Evolutionary conservation across 345 rosid genomes (phyloP), one percentile per base, ranked within the genome.

Genomic region (Fremontodendron californicum): DNA sequence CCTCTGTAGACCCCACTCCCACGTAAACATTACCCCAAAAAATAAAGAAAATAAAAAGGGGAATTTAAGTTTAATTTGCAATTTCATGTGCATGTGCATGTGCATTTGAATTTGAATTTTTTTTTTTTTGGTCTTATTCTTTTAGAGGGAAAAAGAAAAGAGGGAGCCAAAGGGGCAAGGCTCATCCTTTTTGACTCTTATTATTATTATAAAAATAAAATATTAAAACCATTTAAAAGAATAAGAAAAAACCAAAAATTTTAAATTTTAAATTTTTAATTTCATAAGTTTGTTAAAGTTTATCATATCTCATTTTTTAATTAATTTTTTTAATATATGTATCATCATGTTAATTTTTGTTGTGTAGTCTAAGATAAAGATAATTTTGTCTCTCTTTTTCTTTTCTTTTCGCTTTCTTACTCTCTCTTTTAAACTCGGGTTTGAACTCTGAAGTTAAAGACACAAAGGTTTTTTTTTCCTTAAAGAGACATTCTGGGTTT

Each of bases 371-470:
- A 27, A 25, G 16, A 12, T 10, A 23, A 23, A 25, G 23, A 10
- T 9, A 3, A 9, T 10, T 10, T 6, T 25, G 63, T 51, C 74
- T 75, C 72, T 55, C 54, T 69, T 73, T 73, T 13, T 11, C 31
- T 48, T 58, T 61, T 74, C 25, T 60, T 60, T 60, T 60, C 18
- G 33, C 63, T 25, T 58, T 58, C 64, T 25, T 33, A 25, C 64
- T 18, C 45, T 54, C 60, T 60, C 37, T 33, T 40, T 75, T 64
- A 65, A 55, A 63, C 80, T 71, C 67, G 75, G 82, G 43, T 70
- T 77, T 74, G 78, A 66, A 55, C 77, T 79, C 71, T 74, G 77
- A 33, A 43, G 79, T 79, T 79, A 52, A 83, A 81, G 77, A 81
- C 71, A 78, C 79, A 82, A 80, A 81, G 76, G 51, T 21, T 64